Conservation (phyloP, 768 basidiomycete genomes). For the Boletus barrowsii region DNA sequence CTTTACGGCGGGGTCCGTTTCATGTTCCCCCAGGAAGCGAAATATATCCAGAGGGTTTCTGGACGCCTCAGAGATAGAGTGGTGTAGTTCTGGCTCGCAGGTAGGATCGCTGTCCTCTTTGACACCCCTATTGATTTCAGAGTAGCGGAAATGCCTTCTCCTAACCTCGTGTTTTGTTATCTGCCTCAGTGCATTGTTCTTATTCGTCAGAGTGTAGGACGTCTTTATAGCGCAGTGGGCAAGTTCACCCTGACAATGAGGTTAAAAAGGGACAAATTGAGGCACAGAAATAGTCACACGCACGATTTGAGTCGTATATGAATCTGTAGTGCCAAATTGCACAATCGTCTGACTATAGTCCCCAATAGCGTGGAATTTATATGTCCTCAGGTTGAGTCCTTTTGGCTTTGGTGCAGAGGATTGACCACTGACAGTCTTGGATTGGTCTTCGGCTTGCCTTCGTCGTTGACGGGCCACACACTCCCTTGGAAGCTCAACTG, state of each 20-base stretch:
- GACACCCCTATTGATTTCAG: no score
- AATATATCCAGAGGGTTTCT: neutral
- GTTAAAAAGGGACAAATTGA: neutral
- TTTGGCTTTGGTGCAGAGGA: neutral
- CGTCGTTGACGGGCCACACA: slow-evolving; percentile 15
- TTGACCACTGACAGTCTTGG: neutral
- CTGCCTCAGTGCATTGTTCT: slow-evolving; percentile 26
- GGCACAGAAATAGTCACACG: no score
- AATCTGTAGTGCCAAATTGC: neutral
- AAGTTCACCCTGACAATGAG: slow-evolving; percentile 35
- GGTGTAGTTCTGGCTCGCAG: slow-evolving; percentile 1
- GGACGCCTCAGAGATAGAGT: neutral
- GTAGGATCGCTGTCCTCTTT: no score
- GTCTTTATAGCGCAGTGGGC: slow-evolving; percentile 37
- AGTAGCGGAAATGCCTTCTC: slow-evolving; percentile 8
- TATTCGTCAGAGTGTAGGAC: slow-evolving; percentile 37
- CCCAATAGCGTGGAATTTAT: slow-evolving; percentile 31
- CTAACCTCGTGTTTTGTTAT: slow-evolving; percentile 27
- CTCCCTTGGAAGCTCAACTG: slow-evolving; percentile 31
- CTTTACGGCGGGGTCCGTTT: slow-evolving; percentile 6
- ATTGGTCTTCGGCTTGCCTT: neutral
- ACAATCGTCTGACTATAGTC: neutral
- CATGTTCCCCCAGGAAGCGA: neutral
- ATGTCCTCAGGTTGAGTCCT: slow-evolving; percentile 23
- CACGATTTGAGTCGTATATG: no score